phyloP scores from a whole-genome alignment of 805 yeast species.

The Candida tammaniensis region DNA sequence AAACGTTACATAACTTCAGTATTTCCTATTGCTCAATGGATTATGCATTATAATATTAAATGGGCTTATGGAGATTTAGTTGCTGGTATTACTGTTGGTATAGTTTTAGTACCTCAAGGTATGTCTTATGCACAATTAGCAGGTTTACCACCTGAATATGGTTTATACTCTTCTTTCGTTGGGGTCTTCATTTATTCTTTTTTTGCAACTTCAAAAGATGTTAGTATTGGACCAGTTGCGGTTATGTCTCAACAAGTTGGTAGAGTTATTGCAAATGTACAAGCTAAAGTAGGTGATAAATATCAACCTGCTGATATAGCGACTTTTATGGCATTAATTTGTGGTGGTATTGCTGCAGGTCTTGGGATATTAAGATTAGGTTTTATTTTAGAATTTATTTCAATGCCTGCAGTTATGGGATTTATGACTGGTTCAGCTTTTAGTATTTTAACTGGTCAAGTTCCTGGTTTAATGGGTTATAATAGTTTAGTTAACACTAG shows the following conservation, averaged over 20 bases:
- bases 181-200: slow-evolving; percentile 87
- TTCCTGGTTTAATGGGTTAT: slow-evolving; percentile 83
- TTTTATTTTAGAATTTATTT: slow-evolving; percentile 82
- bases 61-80: slow-evolving; percentile 84
- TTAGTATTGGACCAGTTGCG: slow-evolving; percentile 95
- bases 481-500: slow-evolving; percentile 66
- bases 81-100: slow-evolving; percentile 92
- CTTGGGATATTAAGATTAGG: slow-evolving; percentile 83
- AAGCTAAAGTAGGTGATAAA: slow-evolving; percentile 38
- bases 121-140: slow-evolving; percentile 95
- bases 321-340: slow-evolving; percentile 70
- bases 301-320: slow-evolving; percentile 71
- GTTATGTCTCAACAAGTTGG: slow-evolving; percentile 89
- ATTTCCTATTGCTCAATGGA: slow-evolving; percentile 84
- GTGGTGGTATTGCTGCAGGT: slow-evolving; percentile 84
- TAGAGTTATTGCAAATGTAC: slow-evolving; percentile 68
- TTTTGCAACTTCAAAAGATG: slow-evolving; percentile 94
- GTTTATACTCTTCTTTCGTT: slow-evolving; percentile 86
- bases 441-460: slow-evolving; percentile 77
- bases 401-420: slow-evolving; percentile 89
- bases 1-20: slow-evolving; percentile 54
- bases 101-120: slow-evolving; percentile 89
- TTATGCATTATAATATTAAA: slow-evolving; percentile 71
- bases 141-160: slow-evolving; percentile 75
- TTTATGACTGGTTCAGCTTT: slow-evolving; percentile 95